phyloP scores from a whole-genome alignment of 768 basidiomycete species.

The Leccinum uliginosum region DNA sequence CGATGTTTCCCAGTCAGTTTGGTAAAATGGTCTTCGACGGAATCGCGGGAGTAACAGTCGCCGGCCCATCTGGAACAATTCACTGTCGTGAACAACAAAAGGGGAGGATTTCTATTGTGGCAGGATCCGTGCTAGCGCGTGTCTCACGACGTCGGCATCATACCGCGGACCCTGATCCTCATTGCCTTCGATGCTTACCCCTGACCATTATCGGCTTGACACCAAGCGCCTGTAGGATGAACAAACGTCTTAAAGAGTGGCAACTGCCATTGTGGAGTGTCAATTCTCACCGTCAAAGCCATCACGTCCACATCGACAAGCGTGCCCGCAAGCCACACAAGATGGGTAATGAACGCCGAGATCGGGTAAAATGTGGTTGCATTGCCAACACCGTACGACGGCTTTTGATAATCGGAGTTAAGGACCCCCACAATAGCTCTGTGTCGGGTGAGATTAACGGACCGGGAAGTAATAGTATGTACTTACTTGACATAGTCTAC shows the following conservation, averaged over 20 bases:
- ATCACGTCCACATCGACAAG: constrained; percentile 57
- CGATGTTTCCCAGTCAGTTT: neutral
- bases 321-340: constrained; percentile 70
- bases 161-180: constrained; percentile 36
- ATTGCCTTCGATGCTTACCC: constrained; percentile 15
- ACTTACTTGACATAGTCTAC: constrained; percentile 74
- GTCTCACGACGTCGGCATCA: constrained; percentile 41
- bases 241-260: constrained; percentile 4
- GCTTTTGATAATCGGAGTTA: constrained; percentile 52
- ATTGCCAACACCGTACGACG: constrained; percentile 54
- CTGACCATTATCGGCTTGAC: constrained; percentile 55
- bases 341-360: constrained; percentile 80
- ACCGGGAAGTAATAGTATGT: constrained; percentile 13
- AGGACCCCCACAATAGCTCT: constrained; percentile 71
- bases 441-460: constrained; percentile 9
- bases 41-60: constrained; percentile 5
- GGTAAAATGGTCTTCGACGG: neutral
- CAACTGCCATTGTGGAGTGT: neutral
- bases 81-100: neutral
- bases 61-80: neutral
- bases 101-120: neutral
- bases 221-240: constrained; percentile 44
- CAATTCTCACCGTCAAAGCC: constrained; percentile 56
- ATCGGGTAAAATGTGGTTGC: constrained; percentile 62
- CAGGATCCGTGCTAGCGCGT: constrained; percentile 37